These are phyloP conservation scores for Wickerhamomyces sp. DNA, from an alignment of 1,139 yeast genomes.

Conservation along the genomic window DNA sequence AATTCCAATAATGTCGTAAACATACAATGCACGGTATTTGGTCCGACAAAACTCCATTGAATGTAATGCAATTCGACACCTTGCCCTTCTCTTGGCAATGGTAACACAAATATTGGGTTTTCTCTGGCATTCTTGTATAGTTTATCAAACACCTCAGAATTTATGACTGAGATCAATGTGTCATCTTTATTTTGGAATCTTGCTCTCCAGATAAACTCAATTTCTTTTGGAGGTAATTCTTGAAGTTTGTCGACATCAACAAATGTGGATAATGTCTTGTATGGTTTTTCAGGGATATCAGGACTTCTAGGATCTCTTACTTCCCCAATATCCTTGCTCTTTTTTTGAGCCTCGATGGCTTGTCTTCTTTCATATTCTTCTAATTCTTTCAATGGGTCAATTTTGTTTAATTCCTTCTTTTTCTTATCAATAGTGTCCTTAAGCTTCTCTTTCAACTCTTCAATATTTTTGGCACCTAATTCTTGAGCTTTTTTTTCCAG, in stretches of 20 bases:
- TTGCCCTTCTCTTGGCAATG: constrained; percentile 48
- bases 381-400: constrained; percentile 68
- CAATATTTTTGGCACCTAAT: constrained; percentile 44
- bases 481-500: constrained; percentile 45
- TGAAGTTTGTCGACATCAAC: constrained; percentile 63
- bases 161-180: constrained; percentile 61
- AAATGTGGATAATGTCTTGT: constrained; percentile 66
- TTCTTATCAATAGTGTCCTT: constrained; percentile 56
- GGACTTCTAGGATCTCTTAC: constrained; percentile 45
- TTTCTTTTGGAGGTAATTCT: constrained; percentile 54
- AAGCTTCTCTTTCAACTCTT: constrained; percentile 58
- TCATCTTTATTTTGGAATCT: constrained; percentile 63
- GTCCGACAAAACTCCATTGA: constrained; percentile 92
- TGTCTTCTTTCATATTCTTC: constrained; percentile 49
- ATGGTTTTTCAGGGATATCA: constrained; percentile 45
- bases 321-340: constrained; percentile 16
- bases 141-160: constrained; percentile 49
- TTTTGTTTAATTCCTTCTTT: constrained; percentile 50
- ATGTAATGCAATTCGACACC: constrained; percentile 83
- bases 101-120: constrained; percentile 72
- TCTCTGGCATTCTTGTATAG: constrained; percentile 64
- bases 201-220: constrained; percentile 86
- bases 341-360: constrained; percentile 24
- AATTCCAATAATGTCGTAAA: constrained; percentile 90
- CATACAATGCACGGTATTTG: constrained; percentile 81